Conservation (phyloP, 1,284 basidiomycete species). For the Sparassis latifolia region DNA sequence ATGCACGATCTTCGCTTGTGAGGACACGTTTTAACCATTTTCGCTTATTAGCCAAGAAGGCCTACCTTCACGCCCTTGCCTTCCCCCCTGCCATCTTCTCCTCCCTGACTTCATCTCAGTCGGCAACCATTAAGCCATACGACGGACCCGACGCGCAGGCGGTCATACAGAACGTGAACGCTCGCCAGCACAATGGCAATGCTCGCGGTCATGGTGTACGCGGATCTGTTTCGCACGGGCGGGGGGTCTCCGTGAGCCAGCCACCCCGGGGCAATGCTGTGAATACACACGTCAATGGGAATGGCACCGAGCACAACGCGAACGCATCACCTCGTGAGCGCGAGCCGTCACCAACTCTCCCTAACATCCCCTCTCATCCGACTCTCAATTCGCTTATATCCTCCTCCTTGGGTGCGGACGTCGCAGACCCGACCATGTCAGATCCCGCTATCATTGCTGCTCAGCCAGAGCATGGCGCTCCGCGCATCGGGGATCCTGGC, state of each 20-base stretch:
- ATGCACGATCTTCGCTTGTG: neutral
- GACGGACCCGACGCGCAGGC: slow-evolving; percentile 88
- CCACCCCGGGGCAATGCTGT: slow-evolving; percentile 49
- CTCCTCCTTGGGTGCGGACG: slow-evolving; percentile 53
- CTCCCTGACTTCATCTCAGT: slow-evolving; percentile 47
- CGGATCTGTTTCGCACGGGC: slow-evolving; percentile 26
- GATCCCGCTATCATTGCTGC: slow-evolving; percentile 66
- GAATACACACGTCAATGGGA: slow-evolving; percentile 31
- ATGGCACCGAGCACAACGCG: slow-evolving; percentile 40
- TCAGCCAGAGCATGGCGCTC: slow-evolving; percentile 26
- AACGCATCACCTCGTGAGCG: slow-evolving; percentile 46
- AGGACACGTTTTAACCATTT: slow-evolving; percentile 18
- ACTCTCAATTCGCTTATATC: slow-evolving; percentile 77
- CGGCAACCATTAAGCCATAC: slow-evolving; percentile 74
- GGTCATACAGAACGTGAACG: slow-evolving; percentile 86
- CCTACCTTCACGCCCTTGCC: slow-evolving; percentile 85
- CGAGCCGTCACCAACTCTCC: slow-evolving; percentile 75
- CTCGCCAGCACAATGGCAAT: slow-evolving; percentile 57
- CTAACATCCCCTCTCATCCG: slow-evolving; percentile 70
- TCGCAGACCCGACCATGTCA: slow-evolving; percentile 33
- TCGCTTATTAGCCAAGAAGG: slow-evolving; percentile 68
- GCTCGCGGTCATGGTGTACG: slow-evolving; percentile 65
- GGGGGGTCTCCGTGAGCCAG: slow-evolving; percentile 48
- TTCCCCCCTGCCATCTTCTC: slow-evolving; percentile 73
- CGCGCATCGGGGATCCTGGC: slow-evolving; percentile 76